Evolutionary conservation across 441 rosid genomes (phyloP).

Genomic region (Pelargonium myrrhifolium): DNA sequence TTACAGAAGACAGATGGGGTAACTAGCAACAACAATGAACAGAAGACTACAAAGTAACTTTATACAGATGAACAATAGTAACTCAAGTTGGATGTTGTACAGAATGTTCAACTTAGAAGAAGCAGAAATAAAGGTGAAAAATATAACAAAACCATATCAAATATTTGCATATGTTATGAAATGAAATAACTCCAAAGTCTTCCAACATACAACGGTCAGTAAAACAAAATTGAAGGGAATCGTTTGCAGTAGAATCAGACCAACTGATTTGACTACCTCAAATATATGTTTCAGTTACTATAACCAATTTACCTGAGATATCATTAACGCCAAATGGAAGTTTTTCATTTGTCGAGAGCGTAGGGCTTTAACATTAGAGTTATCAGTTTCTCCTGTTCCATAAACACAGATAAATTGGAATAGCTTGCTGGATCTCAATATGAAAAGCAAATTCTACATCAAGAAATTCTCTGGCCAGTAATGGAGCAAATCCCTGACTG

Average conservation of each 20-base stretch:
- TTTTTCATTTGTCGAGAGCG: conserved; percentile 86
- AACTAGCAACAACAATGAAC: no score
- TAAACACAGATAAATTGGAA: conserved; percentile 3
- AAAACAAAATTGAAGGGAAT: neutral
- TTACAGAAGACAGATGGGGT: no score
- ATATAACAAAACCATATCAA: no score
- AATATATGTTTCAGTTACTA: neutral
- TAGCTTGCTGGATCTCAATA: neutral
- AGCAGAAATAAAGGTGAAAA: neutral
- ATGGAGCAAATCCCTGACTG: neutral
- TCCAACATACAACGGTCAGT: neutral
- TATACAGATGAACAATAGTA: neutral
- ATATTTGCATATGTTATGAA: neutral
- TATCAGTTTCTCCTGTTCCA: conserved; percentile 46
- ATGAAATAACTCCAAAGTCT: neutral
- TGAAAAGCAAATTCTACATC: conserved; percentile 4
- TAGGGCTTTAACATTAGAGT: conserved; percentile 51
- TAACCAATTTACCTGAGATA: conserved; percentile 57
- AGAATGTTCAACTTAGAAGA: neutral
- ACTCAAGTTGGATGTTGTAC: neutral
- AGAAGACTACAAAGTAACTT: no score
- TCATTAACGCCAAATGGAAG: conserved; percentile 80
- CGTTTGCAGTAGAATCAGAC: neutral
- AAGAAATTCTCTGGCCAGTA: conserved; percentile 9
- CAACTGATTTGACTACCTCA: neutral